Conservation (phyloP, 768 basidiomycete genomes). For the Lepiota brunneoincarnata region DNA sequence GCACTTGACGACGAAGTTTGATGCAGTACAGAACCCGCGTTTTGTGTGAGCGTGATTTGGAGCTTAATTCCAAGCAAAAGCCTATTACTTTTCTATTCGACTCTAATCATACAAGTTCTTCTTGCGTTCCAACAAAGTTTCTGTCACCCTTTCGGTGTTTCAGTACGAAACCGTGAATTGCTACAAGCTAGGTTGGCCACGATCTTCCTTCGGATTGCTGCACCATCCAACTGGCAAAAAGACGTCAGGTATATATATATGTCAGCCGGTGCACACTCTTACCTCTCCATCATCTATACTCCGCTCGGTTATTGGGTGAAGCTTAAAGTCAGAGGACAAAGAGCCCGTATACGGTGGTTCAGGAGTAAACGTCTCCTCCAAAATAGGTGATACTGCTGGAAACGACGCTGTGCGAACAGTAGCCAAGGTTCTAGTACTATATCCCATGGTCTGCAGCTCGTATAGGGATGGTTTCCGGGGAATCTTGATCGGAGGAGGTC, state of each 20-base stretch:
- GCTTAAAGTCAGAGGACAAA: background rate
- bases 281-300: background rate
- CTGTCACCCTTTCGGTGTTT: slow-evolving; percentile 13
- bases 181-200: slow-evolving; percentile 28
- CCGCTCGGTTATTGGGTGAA: background rate
- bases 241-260: background rate
- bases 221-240: slow-evolving; percentile 24
- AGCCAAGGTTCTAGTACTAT: slow-evolving; percentile 19
- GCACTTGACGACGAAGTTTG: slow-evolving; percentile 26
- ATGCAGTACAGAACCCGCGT: no score
- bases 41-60: no score
- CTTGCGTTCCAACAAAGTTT: slow-evolving; percentile 11
- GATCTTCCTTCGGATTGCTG: slow-evolving; percentile 32
- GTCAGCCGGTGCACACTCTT: background rate
- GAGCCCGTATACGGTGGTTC: background rate
- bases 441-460: slow-evolving; percentile 27
- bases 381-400: background rate
- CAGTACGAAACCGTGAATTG: slow-evolving; percentile 1
- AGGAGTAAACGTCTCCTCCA: background rate
- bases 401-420: background rate
- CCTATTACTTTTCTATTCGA: background rate
- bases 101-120: background rate
- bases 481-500: slow-evolving; percentile 19
- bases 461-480: slow-evolving; percentile 27
- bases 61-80: background rate